Conservation (phyloP, 2,329 filamentous ascomycete species). For the Beauveria brongniartii region DNA sequence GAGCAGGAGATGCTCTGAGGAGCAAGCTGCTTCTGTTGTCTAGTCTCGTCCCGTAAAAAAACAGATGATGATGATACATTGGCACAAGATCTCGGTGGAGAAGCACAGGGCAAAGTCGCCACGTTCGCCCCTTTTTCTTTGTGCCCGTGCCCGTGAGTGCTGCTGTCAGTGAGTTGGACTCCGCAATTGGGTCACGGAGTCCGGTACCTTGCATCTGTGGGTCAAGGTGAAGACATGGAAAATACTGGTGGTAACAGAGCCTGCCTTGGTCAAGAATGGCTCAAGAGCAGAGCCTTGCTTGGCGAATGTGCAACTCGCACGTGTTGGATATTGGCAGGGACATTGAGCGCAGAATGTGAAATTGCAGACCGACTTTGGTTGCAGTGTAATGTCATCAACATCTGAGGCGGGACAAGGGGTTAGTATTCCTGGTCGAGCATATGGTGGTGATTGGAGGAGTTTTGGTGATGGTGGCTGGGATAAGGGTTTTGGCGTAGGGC, state of each 20-base stretch:
- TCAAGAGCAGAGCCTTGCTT: background rate
- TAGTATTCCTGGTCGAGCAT: background rate
- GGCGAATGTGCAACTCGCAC: background rate
- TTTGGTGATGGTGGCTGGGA: background rate
- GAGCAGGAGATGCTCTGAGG: background rate
- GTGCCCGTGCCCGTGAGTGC: too few species aligned
- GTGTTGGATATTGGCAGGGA: background rate
- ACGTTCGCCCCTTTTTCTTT: background rate
- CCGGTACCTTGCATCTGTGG: background rate
- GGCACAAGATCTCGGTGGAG: slow-evolving; percentile 3
- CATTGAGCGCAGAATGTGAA: background rate
- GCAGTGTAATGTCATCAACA: slow-evolving; percentile 1
- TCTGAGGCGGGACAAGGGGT: slow-evolving; percentile 3
- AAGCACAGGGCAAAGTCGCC: background rate
- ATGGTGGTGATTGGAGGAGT: background rate
- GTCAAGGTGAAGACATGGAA: background rate
- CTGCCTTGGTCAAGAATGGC: background rate
- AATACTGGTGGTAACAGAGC: background rate
- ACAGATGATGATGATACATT: background rate
- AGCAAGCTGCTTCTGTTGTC: background rate
- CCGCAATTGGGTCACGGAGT: background rate
- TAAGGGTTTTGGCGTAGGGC: background rate
- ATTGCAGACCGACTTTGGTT: slow-evolving; percentile 2
- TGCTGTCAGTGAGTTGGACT: too few species aligned
- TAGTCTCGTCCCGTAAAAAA: background rate